Conservation (phyloP, 176 grass and related monocot genomes). For the Rhynchospora tenuis region DNA sequence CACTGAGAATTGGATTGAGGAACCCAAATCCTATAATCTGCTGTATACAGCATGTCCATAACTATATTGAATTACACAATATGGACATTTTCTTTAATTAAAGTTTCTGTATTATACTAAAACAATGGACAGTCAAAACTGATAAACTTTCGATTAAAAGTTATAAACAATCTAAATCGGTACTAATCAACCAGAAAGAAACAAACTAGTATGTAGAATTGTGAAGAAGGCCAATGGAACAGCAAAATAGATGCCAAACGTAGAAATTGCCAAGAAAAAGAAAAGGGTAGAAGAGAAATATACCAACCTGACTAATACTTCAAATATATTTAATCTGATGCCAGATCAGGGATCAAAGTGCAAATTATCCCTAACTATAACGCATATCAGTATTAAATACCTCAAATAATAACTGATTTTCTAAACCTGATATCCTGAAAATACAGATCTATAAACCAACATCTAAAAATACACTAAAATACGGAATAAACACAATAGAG, state of each 20-base stretch:
- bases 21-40: neutral
- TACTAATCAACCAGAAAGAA: neutral
- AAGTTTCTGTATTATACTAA: neutral
- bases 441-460: conserved; percentile 8
- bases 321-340: neutral
- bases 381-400: neutral
- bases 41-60: neutral
- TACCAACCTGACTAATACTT: neutral
- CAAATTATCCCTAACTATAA: neutral
- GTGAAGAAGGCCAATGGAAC: neutral
- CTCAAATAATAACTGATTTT: neutral
- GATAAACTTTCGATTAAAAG: neutral
- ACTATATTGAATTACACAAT: neutral
- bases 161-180: neutral
- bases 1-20: neutral
- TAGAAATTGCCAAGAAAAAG: neutral
- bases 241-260: neutral
- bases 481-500: neutral
- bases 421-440: neutral
- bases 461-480: neutral
- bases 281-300: neutral
- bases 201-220: neutral
- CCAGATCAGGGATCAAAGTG: conserved; percentile 2
- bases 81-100: neutral
- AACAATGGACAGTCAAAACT: neutral